These are phyloP conservation scores for Blepharisma stoltei DNA, from an alignment of 73 alveolate genomes.

Conservation along the genomic window DNA sequence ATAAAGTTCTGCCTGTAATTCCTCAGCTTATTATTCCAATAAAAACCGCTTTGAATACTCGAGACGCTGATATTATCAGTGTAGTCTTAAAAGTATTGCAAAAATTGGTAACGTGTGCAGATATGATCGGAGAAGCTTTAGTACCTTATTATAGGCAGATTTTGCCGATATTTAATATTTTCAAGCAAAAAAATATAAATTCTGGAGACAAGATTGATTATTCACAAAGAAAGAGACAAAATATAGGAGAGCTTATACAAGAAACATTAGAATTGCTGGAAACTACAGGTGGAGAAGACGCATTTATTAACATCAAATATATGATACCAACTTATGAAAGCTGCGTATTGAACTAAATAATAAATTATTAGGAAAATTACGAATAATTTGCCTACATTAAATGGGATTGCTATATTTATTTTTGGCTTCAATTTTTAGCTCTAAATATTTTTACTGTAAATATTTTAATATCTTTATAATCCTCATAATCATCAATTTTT, in stretches of 20 bases:
- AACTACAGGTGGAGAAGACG: conserved; percentile 99
- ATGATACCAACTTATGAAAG: conserved; percentile 99
- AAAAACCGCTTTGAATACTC: conserved; percentile 93
- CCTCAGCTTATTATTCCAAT: conserved; percentile 89
- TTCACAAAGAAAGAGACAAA: conserved; percentile 89
- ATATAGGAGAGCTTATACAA: conserved; percentile 48
- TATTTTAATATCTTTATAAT: too few species aligned
- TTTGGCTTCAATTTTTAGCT: too few species aligned
- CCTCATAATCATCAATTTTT: too few species aligned
- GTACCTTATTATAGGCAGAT: conserved; percentile 99
- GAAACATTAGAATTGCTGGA: conserved; percentile 72
- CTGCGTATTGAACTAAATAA: conserved; percentile 78
- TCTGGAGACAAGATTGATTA: conserved; percentile 96
- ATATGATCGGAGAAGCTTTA: conserved; percentile 99
- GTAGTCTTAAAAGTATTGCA: conserved; percentile 95
- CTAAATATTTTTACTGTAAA: too few species aligned
- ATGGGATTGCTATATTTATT: too few species aligned
- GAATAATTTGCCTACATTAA: neutral
- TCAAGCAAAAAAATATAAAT: conserved; percentile 86
- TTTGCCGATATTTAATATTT: conserved; percentile 95
- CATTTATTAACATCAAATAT: conserved; percentile 99
- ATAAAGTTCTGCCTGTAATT: conserved; percentile 97
- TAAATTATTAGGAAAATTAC: neutral
- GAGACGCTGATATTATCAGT: conserved; percentile 95
- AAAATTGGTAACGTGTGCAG: conserved; percentile 86